Conservation (phyloP, 352 stramenopile genomes). For the Pythium dissotocum region DNA sequence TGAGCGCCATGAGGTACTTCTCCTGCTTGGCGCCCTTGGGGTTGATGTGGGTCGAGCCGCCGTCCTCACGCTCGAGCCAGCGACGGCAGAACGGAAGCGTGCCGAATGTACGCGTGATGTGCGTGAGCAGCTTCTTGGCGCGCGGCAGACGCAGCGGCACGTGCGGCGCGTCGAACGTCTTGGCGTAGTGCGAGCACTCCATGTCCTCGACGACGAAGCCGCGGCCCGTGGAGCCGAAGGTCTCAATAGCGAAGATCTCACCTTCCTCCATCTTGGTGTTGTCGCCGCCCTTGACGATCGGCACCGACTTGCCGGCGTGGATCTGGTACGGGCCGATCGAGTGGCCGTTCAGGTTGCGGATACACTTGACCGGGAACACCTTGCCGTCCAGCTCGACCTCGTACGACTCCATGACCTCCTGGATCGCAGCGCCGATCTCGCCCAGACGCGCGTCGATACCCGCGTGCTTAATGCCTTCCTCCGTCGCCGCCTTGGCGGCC, state of each 20-base stretch:
- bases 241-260: constrained; percentile 98
- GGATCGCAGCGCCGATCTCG: constrained; percentile 94
- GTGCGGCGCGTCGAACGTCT: constrained; percentile 94
- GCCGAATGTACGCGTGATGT: constrained; percentile 99
- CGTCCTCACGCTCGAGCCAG: constrained; percentile 97
- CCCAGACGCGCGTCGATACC: constrained; percentile 94
- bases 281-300: constrained; percentile 94
- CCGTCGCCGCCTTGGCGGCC: constrained; percentile 89
- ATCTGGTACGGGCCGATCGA: constrained; percentile 98
- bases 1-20: constrained; percentile 97
- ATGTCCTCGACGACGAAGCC: constrained; percentile 92
- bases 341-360: constrained; percentile 98
- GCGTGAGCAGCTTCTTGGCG: constrained; percentile 94
- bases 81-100: constrained; percentile 97
- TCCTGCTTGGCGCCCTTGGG: constrained; percentile 95
- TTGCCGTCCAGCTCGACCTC: constrained; percentile 97
- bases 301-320: constrained; percentile 95
- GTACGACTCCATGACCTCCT: constrained; percentile 98
- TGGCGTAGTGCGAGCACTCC: constrained; percentile 99
- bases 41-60: constrained; percentile 92
- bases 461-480: constrained; percentile 86
- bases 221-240: constrained; percentile 91
- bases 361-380: constrained; percentile 93
- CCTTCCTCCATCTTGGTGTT: constrained; percentile 97
- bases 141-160: constrained; percentile 91